Evolutionary conservation across 805 yeast species (phyloP).

Genomic region (Cyberlindnera americana): DNA sequence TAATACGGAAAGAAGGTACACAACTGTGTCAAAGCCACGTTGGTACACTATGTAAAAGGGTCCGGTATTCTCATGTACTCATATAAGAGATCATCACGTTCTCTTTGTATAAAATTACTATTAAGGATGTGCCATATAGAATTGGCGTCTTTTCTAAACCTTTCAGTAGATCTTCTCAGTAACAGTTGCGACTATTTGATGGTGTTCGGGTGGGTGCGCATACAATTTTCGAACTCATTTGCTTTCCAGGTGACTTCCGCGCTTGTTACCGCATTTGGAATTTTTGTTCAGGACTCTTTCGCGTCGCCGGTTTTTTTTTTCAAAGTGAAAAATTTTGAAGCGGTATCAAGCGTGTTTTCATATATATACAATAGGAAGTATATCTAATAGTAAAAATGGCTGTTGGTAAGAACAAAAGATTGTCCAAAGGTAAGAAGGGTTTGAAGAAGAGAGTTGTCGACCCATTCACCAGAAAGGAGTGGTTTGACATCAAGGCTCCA

Average conservation of each 20-base stretch:
- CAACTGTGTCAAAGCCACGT: constrained; percentile 19
- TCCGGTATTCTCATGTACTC: too few relatives aligned
- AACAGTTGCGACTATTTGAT: too few relatives aligned
- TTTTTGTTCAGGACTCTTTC: too few relatives aligned
- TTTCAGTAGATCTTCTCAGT: neutral
- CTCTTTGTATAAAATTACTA: constrained; percentile 2
- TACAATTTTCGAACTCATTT: too few relatives aligned
- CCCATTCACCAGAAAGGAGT: constrained; percentile 98
- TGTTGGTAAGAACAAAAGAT: constrained; percentile 82
- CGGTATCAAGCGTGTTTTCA: neutral
- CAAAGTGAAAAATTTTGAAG: constrained; percentile 15
- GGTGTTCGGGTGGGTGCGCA: too few relatives aligned
- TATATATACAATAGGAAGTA: too few relatives aligned
- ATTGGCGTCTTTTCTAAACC: constrained; percentile 10
- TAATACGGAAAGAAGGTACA: too few relatives aligned
- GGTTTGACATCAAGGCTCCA: constrained; percentile 99
- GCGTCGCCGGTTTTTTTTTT: too few relatives aligned
- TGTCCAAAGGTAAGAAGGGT: constrained; percentile 89
- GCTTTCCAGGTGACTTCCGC: neutral
- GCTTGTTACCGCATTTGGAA: too few relatives aligned
- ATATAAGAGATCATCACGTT: constrained; percentile 2
- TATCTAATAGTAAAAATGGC: constrained; percentile 43
- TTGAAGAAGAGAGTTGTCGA: constrained; percentile 98
- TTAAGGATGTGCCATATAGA: constrained; percentile 17
- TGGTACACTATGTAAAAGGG: too few relatives aligned